phyloP scores from a whole-genome alignment of 345 rosid genomes.

The Salix purpurea region DNA sequence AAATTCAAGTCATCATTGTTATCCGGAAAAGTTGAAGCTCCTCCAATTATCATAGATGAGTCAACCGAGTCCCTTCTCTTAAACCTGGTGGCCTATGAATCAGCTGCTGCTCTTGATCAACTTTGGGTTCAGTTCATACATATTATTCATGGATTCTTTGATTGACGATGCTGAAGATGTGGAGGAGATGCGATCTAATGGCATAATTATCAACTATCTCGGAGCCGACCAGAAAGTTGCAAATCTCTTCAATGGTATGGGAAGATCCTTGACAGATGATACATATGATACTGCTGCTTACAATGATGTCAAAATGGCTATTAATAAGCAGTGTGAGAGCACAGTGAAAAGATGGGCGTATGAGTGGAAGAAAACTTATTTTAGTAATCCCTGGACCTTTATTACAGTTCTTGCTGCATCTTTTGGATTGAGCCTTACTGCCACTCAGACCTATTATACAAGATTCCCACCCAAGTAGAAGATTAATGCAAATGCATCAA shows the following conservation, averaged over 20 bases:
- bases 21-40: not conserved
- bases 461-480: no score
- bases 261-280: conserved; percentile 10
- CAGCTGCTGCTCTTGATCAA: conserved; percentile 1
- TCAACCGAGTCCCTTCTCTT: conserved; percentile 12
- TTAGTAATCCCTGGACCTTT: conserved; percentile 9
- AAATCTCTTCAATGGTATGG: conserved; percentile 1
- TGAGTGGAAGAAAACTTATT: not conserved
- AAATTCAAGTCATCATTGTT: not conserved
- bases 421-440: not conserved
- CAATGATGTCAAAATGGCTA: not conserved
- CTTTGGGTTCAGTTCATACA: conserved; percentile 1
- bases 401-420: conserved; percentile 7
- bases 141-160: conserved; percentile 17
- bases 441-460: not conserved
- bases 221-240: conserved; percentile 19
- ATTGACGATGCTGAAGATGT: conserved; percentile 20
- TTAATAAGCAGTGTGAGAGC: not conserved
- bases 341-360: not conserved
- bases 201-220: conserved; percentile 9
- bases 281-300: not conserved
- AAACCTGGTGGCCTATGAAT: conserved; percentile 15
- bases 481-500: no score
- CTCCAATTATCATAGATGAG: conserved; percentile 14
- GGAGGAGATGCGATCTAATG: not conserved